Conservation (phyloP, 768 basidiomycete genomes). For the Russula foetens region DNA sequence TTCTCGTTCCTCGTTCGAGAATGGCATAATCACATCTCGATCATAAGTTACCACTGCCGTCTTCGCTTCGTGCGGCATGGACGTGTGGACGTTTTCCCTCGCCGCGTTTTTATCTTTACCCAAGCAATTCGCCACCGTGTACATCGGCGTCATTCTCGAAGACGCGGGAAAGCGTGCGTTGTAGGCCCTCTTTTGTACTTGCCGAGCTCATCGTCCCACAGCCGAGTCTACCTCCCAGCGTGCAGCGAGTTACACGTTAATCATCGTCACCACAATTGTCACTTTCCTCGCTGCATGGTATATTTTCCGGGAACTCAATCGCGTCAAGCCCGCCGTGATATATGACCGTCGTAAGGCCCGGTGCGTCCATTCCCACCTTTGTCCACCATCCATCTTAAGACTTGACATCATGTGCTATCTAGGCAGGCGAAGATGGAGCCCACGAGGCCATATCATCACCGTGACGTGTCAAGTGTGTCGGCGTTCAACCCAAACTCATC, state of each 20-base stretch:
- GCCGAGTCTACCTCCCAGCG: constrained; percentile 45
- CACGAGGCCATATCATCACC: constrained; percentile 16
- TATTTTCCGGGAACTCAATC: constrained; percentile 63
- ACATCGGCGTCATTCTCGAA: constrained; percentile 77
- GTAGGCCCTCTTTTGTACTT: background rate
- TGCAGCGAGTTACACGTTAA: constrained; percentile 54
- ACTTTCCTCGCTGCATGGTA: constrained; percentile 81
- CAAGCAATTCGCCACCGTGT: constrained; percentile 89
- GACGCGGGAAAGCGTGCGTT: background rate
- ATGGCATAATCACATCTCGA: constrained; percentile 1
- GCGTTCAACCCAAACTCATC: constrained; percentile 29
- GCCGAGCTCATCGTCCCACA: constrained; percentile 17
- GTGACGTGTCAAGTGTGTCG: constrained; percentile 15
- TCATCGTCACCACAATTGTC: constrained; percentile 59
- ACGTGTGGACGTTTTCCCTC: constrained; percentile 62
- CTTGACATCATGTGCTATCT: background rate
- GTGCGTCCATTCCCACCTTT: constrained; percentile 29
- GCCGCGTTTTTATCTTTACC: constrained; percentile 81
- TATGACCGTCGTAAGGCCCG: constrained; percentile 64
- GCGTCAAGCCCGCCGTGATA: constrained; percentile 58
- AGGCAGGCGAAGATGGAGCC: constrained; percentile 47
- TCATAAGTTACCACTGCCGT: constrained; percentile 74
- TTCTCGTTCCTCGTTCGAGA: background rate
- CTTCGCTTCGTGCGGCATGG: constrained; percentile 86
- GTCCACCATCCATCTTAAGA: background rate